Evolutionary conservation across 2,329 filamentous ascomycete species (phyloP).

Genomic region (Botrytis aclada): DNA sequence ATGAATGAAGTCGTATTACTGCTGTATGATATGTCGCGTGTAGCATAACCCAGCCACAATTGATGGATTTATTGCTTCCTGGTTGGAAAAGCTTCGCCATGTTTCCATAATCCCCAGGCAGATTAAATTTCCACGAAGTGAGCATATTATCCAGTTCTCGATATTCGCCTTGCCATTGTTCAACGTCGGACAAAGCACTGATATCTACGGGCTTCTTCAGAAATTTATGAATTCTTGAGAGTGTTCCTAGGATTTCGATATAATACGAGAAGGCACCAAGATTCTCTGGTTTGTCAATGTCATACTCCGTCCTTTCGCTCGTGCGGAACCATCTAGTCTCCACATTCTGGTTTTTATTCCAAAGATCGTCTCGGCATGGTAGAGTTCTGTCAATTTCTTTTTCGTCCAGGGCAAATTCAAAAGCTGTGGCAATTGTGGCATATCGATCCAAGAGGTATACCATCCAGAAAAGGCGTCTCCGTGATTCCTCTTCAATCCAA

Average conservation of each 20-base stretch:
- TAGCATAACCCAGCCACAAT: conserved; percentile 79
- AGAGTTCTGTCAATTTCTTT: conserved; percentile 84
- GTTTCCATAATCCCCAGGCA: conserved; percentile 81
- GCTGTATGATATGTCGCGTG: conserved; percentile 79
- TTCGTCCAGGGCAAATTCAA: conserved; percentile 86
- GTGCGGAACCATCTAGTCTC: conserved; percentile 79
- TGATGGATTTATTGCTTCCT: conserved; percentile 64
- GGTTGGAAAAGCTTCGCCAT: conserved; percentile 74
- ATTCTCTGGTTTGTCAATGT: conserved; percentile 70
- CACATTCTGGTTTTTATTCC: conserved; percentile 77
- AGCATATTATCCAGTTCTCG: conserved; percentile 79
- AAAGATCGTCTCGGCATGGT: conserved; percentile 84
- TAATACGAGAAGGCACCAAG: conserved; percentile 87
- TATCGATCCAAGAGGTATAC: conserved; percentile 88
- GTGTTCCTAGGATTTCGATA: conserved; percentile 81
- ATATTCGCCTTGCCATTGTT: conserved; percentile 85
- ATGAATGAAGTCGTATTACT: conserved; percentile 86
- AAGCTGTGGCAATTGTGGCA: conserved; percentile 85
- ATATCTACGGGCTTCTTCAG: conserved; percentile 89
- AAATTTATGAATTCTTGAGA: conserved; percentile 85
- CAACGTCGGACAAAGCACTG: conserved; percentile 76
- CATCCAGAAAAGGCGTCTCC: conserved; percentile 88
- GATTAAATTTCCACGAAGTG: conserved; percentile 76
- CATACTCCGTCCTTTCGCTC: conserved; percentile 54
- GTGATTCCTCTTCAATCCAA: conserved; percentile 86